Evolutionary conservation across 805 yeast species (phyloP), one percentile per base, ranked within the genome.

Genomic region (Candida adriatica): DNA sequence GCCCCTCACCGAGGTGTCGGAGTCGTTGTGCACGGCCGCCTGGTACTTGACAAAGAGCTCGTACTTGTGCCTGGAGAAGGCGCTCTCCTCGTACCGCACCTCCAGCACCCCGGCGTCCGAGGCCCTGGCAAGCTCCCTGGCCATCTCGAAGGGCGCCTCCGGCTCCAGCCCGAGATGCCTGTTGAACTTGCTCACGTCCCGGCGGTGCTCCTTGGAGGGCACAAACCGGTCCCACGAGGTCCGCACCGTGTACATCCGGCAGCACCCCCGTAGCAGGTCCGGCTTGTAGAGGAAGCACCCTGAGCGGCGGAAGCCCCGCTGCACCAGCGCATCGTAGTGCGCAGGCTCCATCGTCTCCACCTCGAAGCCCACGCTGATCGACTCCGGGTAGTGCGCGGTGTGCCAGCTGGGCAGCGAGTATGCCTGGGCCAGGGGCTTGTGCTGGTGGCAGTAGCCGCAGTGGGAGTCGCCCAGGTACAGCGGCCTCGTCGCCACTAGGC

Each of bases 301-400:
- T 19, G 92, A 80, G 33, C 96, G 61, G 52, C 94, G 70, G 49
- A 71, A 86, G 2, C 95, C 95, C 43, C 65, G 59, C 44, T 85
- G 77, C 45, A 88, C 73, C 41, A 83, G 51, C 14, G 44, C 48
- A 47, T 83, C 88, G 48, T 86, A 86, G 17, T 67, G 69, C 13
- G 53, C 51, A 6, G 70, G 59, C 0, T 73, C 51, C 61, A 76
- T 62, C n/a, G 53, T 53, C 27, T 62, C 64, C 8, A 64, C 61
- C 13, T 58, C 59, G 31, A 72, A 56, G 7, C 68, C 68, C 7
- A 58, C 27, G 3, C 63, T 56, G 7, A 26, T 26, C 13, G 39
- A 31, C 25, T 39, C 13, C 2, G 39, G 39, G 22, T 10, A 29
- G 22, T 16, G 30, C 5, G 24, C 27, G 17, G 20, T 21, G 18